Conservation (phyloP, 2,329 filamentous ascomycete species). For the Verticillium tricorpus region DNA sequence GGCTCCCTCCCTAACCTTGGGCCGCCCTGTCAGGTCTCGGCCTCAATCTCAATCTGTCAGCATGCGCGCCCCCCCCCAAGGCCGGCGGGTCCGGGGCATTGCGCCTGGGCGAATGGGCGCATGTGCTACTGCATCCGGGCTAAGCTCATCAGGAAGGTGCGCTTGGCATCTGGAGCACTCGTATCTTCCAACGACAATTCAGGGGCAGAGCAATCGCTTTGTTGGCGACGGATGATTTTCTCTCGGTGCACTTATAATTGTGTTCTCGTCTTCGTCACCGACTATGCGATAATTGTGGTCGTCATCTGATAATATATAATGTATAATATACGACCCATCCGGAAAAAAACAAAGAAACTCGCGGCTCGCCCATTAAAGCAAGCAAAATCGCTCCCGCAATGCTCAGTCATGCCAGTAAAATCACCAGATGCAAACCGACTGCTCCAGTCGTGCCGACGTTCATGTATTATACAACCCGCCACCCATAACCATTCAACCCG, state of each 20-base stretch:
- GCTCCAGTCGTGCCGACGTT: background rate
- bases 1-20: background rate
- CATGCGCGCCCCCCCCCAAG: background rate
- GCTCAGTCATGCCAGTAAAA: background rate
- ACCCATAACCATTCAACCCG: background rate
- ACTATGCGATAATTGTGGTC: background rate
- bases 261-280: no score
- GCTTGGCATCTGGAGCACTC: background rate
- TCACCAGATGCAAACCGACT: background rate
- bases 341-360: background rate
- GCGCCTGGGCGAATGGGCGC: background rate
- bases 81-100: background rate
- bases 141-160: conserved; percentile 1
- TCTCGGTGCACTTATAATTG: no score
- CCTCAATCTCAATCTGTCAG: background rate
- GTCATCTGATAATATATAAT: background rate
- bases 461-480: background rate
- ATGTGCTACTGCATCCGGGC: background rate
- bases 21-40: background rate
- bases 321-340: background rate
- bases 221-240: no score
- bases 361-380: background rate
- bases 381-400: background rate
- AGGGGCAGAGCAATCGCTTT: background rate
- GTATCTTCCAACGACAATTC: background rate